These are phyloP conservation scores for Geoglossum glabrum DNA, from an alignment of 495 filamentous ascomycete genomes.

Conservation along the genomic window DNA sequence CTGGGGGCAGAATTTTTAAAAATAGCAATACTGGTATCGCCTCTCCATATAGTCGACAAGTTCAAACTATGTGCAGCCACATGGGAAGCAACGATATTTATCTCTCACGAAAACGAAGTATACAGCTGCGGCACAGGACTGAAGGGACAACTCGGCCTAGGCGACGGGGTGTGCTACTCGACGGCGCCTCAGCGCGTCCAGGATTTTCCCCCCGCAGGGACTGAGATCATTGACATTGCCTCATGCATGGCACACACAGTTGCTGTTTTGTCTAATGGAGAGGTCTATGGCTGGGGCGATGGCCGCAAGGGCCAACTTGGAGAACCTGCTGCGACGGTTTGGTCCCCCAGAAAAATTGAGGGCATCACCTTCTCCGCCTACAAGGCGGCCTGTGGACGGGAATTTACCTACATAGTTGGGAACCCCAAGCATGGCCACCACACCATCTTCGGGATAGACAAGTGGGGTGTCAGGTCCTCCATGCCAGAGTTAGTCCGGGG, in stretches of 20 bases:
- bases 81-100: constrained; percentile 52
- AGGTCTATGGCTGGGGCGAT: constrained; percentile 75
- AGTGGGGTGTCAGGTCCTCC: constrained; percentile 36
- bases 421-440: constrained; percentile 30
- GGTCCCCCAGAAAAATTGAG: constrained; percentile 36
- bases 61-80: constrained; percentile 37
- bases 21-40: not conserved
- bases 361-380: constrained; percentile 32
- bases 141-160: constrained; percentile 56
- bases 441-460: constrained; percentile 46
- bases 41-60: constrained; percentile 2
- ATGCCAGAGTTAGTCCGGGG: constrained; percentile 13
- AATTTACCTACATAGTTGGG: constrained; percentile 59
- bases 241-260: constrained; percentile 63
- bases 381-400: constrained; percentile 53
- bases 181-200: constrained; percentile 20
- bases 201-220: constrained; percentile 38
- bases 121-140: constrained; percentile 41
- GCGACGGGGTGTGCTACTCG: constrained; percentile 14
- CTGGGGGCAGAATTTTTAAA: not conserved
- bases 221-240: constrained; percentile 33
- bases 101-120: constrained; percentile 26
- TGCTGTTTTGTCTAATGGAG: constrained; percentile 49
- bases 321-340: constrained; percentile 23
- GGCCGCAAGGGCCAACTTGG: constrained; percentile 73